phyloP scores from a whole-genome alignment of 345 rosid species.

The Noccaea caerulescens region DNA sequence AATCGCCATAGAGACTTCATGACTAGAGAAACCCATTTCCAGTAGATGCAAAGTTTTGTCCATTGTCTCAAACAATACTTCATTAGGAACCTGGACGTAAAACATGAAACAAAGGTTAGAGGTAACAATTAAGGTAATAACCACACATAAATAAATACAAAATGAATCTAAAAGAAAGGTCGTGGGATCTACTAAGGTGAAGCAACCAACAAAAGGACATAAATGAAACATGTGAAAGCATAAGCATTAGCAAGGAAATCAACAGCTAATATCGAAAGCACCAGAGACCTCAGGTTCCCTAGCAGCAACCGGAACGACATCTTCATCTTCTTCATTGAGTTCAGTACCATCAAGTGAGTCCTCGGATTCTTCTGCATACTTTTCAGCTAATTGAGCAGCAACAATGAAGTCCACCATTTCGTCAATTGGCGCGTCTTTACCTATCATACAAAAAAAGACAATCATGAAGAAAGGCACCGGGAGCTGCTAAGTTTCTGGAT shows the following conservation, averaged over 20 bases:
- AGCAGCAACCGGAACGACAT: conserved; percentile 26
- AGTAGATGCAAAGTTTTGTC: conserved; percentile 81
- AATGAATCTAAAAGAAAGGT: conserved; percentile 24
- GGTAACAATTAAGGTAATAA: conserved; percentile 7
- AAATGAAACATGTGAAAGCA: conserved; percentile 9
- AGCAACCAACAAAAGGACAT: conserved; percentile 12
- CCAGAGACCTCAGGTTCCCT: conserved; percentile 53
- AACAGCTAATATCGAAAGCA: conserved; percentile 18
- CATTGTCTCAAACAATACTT: conserved; percentile 75
- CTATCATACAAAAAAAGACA: conserved; percentile 48
- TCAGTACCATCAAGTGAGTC: conserved; percentile 43
- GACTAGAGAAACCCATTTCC: conserved; percentile 91
- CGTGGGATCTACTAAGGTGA: neutral
- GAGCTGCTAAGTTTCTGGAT: conserved; percentile 8
- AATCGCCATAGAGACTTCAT: conserved; percentile 80
- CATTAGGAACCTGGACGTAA: conserved; percentile 51
- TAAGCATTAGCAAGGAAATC: neutral
- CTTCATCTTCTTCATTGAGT: conserved; percentile 34
- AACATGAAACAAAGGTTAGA: conserved; percentile 26
- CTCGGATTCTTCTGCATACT: conserved; percentile 52
- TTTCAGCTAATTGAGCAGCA: conserved; percentile 80
- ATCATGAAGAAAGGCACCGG: conserved; percentile 16
- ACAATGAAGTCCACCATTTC: conserved; percentile 81
- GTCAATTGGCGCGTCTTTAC: conserved; percentile 58
- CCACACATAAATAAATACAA: neutral